A percentile compares a stretch with the other conserved stretches of the same genome.
These are phyloP conservation scores for Euphrasia arctica DNA, from an alignment of 305 asterid species.

Conservation along the genomic window DNA sequence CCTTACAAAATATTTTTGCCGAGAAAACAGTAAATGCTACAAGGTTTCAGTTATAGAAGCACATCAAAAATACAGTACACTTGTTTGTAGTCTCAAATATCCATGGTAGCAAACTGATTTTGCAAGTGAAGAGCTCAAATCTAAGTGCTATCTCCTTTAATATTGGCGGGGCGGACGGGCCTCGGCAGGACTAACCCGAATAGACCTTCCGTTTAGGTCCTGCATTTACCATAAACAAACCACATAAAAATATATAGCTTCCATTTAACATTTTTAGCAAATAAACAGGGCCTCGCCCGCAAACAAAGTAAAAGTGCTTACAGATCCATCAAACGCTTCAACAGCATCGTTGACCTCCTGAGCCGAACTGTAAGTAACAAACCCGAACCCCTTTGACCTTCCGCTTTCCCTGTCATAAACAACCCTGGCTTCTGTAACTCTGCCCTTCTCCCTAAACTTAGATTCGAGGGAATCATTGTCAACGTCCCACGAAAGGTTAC, in stretches of 20 bases:
- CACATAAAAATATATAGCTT: too few species aligned
- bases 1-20: neutral
- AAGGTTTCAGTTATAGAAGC: too few species aligned
- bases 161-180: constrained; percentile 56
- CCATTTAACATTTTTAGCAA: too few species aligned
- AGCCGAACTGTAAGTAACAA: constrained; percentile 65
- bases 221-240: constrained; percentile 26
- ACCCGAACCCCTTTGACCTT: constrained; percentile 94
- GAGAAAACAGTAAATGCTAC: too few species aligned
- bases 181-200: constrained; percentile 85
- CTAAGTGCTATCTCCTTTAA: constrained; percentile 10
- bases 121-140: too few species aligned
- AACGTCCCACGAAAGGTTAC: constrained; percentile 90
- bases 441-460: constrained; percentile 78
- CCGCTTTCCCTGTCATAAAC: constrained; percentile 84
- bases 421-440: constrained; percentile 79
- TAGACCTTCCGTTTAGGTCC: constrained; percentile 82
- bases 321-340: constrained; percentile 64
- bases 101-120: too few species aligned
- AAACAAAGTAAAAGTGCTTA: constrained; percentile 36
- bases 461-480: constrained; percentile 67
- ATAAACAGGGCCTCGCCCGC: too few species aligned
- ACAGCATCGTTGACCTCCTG: constrained; percentile 74
- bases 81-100: too few species aligned
- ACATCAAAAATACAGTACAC: too few species aligned